Conservation (phyloP, 345 rosid genomes). For the Erucastrum elatum region DNA sequence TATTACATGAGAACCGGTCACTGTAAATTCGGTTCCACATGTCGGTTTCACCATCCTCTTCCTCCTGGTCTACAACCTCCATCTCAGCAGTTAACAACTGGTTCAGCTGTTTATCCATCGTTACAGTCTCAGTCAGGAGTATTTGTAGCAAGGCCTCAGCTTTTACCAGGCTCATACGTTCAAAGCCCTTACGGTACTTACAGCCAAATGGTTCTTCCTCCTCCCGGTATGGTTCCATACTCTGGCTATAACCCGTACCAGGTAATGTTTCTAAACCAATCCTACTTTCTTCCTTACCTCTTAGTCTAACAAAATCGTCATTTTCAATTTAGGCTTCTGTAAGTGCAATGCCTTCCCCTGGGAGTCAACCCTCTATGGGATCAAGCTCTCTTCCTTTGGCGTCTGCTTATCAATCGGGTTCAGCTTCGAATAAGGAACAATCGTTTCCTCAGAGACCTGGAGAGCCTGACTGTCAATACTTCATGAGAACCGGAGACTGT, state of each 20-base stretch:
- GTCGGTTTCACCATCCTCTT: conserved; percentile 88
- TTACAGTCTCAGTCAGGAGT: conserved; percentile 67
- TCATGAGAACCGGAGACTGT: conserved; percentile 86
- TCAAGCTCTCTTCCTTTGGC: conserved; percentile 65
- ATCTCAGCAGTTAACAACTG: conserved; percentile 47
- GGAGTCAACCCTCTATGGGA: conserved; percentile 57
- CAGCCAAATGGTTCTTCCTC: conserved; percentile 61
- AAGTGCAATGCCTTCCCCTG: conserved; percentile 57
- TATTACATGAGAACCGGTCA: conserved; percentile 86
- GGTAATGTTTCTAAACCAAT: conserved; percentile 47
- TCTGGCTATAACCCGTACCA: conserved; percentile 70
- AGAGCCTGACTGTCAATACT: conserved; percentile 85
- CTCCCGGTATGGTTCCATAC: conserved; percentile 71
- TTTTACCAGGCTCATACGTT: conserved; percentile 66
- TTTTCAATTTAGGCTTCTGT: conserved; percentile 50
- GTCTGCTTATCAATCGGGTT: conserved; percentile 54
- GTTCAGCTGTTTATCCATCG: conserved; percentile 57
- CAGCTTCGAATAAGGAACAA: conserved; percentile 59
- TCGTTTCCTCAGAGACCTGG: conserved; percentile 84
- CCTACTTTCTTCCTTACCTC: not conserved
- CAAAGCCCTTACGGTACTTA: conserved; percentile 65
- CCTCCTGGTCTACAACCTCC: conserved; percentile 55
- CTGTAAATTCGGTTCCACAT: conserved; percentile 82
- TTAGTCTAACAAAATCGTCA: not conserved
- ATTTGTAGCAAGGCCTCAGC: conserved; percentile 69